Evolutionary conservation across 2,329 filamentous ascomycete species (phyloP).

Genomic region (Neophaeococcomyces mojaviensis): DNA sequence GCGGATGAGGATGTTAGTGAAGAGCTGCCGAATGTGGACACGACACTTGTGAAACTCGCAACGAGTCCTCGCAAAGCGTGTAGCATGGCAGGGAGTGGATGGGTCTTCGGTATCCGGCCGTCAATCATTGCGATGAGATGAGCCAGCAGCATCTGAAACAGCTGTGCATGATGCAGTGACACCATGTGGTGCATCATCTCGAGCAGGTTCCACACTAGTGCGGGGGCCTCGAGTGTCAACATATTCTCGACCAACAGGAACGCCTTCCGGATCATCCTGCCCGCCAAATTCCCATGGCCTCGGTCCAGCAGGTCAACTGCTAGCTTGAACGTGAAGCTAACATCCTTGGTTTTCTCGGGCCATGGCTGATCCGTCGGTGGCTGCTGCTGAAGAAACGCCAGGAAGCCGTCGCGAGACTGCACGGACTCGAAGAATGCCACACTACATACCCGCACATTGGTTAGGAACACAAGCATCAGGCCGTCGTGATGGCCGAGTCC

Average conservation of each 20-base stretch:
- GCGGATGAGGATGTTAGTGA: neutral
- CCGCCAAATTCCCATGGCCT: conserved; percentile 6
- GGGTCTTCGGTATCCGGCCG: conserved; percentile 3
- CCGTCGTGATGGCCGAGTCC: neutral
- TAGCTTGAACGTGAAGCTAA: conserved; percentile 5
- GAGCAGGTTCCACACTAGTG: conserved; percentile 10
- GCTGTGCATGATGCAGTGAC: neutral
- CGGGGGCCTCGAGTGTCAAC: conserved; percentile 5
- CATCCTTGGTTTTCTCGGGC: neutral
- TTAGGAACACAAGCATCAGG: conserved; percentile 5
- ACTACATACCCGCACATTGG: conserved; percentile 5
- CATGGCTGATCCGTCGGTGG: too few species aligned
- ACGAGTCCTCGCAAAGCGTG: conserved; percentile 1
- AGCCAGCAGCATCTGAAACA: conserved; percentile 8
- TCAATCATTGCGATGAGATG: conserved; percentile 4
- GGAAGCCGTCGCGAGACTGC: neutral
- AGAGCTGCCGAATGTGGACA: neutral
- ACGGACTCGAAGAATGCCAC: conserved; percentile 7
- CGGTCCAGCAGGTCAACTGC: conserved; percentile 6
- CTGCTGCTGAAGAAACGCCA: too few species aligned
- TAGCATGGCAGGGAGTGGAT: conserved; percentile 5
- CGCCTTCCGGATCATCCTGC: conserved; percentile 9
- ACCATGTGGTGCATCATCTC: conserved; percentile 10
- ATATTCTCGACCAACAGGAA: conserved; percentile 8
- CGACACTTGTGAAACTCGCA: neutral